Evolutionary conservation across 768 basidiomycete species (phyloP).

Genomic region (Peribolospora baueri): DNA sequence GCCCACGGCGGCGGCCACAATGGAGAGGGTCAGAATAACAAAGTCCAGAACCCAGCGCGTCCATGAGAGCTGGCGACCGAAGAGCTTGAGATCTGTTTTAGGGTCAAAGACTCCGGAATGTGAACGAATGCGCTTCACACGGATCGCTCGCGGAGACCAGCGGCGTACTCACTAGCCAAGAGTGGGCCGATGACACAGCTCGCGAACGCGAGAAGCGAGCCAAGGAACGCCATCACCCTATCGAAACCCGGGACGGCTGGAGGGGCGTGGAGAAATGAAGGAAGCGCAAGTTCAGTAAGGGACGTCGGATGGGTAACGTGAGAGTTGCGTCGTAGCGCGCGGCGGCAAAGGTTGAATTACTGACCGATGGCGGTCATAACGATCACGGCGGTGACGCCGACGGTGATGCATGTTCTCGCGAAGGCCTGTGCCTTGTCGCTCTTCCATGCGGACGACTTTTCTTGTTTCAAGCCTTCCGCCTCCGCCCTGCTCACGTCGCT

Average conservation of each 20-base stretch:
- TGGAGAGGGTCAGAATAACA: not conserved
- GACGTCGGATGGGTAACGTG: too few species aligned
- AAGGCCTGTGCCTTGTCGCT: too few species aligned
- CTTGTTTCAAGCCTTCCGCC: too few species aligned
- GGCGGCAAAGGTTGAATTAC: too few species aligned
- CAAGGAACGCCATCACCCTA: conserved; percentile 54
- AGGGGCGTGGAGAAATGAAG: not conserved
- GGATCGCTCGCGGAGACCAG: not conserved
- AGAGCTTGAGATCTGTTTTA: not conserved
- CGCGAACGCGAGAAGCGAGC: conserved; percentile 58
- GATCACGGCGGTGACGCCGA: not conserved
- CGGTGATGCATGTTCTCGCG: conserved; percentile 1
- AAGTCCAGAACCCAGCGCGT: not conserved
- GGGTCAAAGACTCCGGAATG: conserved; percentile 12
- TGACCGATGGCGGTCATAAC: conserved; percentile 5
- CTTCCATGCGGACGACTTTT: too few species aligned
- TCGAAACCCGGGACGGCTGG: not conserved
- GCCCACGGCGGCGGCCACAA: not conserved
- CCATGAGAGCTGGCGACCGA: not conserved
- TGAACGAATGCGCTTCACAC: too few species aligned
- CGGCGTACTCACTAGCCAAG: conserved; percentile 22
- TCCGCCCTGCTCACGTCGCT: too few species aligned
- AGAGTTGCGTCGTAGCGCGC: too few species aligned
- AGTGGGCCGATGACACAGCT: conserved; percentile 58
- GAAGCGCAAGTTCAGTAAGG: too few species aligned